These are phyloP conservation scores for Thraustotheca clavata DNA, from an alignment of 352 stramenopile genomes.

Conservation along the genomic window DNA sequence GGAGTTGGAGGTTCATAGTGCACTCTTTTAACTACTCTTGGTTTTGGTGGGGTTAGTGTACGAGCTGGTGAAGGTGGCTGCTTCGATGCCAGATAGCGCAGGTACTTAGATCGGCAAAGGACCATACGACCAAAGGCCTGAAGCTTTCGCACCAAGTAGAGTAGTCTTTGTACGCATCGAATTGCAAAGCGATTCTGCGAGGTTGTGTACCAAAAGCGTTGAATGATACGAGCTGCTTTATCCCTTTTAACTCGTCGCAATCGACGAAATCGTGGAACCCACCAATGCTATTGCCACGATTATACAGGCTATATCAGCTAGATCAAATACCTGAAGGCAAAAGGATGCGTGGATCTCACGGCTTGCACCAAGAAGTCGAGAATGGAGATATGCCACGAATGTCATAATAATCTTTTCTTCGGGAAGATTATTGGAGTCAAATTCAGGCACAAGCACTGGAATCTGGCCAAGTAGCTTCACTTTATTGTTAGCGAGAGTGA, in stretches of 20 bases:
- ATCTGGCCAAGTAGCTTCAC: slow-evolving; percentile 90
- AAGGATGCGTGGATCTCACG: slow-evolving; percentile 86
- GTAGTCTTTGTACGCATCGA: slow-evolving; percentile 51
- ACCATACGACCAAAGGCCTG: slow-evolving; percentile 19
- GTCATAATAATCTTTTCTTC: slow-evolving; percentile 93
- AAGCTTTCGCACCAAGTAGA: slow-evolving; percentile 21
- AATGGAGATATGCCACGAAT: slow-evolving; percentile 92
- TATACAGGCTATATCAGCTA: background rate
- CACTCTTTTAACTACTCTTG: too few species aligned
- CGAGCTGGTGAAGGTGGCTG: too few species aligned
- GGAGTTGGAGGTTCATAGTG: too few species aligned
- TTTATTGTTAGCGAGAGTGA: slow-evolving; percentile 76
- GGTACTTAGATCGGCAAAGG: background rate
- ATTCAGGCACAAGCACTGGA: slow-evolving; percentile 81
- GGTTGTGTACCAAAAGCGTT: slow-evolving; percentile 78
- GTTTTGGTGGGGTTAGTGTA: too few species aligned
- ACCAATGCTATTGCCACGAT: slow-evolving; percentile 13
- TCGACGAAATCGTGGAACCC: slow-evolving; percentile 17
- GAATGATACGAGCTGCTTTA: slow-evolving; percentile 41
- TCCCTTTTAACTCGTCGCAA: slow-evolving; percentile 15
- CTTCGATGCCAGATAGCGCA: slow-evolving; percentile 32
- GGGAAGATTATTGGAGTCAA: slow-evolving; percentile 82
- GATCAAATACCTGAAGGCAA: slow-evolving; percentile 8
- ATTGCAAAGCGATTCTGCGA: slow-evolving; percentile 59
- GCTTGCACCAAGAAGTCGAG: slow-evolving; percentile 90